Percentiles rank a stretch among this genome's conserved stretches.
phyloP scores from a whole-genome alignment of 179 eudicot species.

The Carnegiea gigantea region DNA sequence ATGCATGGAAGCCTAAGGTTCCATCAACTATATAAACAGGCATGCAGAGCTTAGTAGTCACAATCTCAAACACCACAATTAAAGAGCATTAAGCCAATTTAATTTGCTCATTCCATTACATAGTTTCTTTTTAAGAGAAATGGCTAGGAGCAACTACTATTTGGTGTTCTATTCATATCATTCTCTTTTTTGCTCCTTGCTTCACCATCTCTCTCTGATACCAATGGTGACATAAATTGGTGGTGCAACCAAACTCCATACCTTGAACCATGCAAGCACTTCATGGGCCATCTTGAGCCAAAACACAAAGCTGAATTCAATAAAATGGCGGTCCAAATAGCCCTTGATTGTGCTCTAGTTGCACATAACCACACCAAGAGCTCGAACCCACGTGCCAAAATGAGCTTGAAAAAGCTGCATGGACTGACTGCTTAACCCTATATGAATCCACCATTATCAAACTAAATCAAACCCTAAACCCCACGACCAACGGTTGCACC shows the following conservation, averaged over 20 bases:
- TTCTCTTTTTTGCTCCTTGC: no score
- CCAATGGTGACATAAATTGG: conserved; percentile 13
- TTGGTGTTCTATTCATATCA: neutral
- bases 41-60: no score
- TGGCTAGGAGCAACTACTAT: neutral
- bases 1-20: no score
- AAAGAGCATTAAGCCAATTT: no score
- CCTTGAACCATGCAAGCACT: conserved; percentile 43
- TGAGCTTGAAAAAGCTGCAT: conserved; percentile 34
- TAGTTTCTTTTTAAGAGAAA: neutral
- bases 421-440: conserved; percentile 49
- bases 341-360: conserved; percentile 28
- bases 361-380: conserved; percentile 27
- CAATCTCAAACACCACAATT: no score
- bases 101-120: no score
- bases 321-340: conserved; percentile 37
- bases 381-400: conserved; percentile 26
- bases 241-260: conserved; percentile 47
- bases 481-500: neutral
- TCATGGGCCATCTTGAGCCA: conserved; percentile 27
- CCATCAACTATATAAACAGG: no score
- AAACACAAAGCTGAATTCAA: conserved; percentile 36
- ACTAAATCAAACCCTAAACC: conserved; percentile 49
- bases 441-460: conserved; percentile 41
- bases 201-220: neutral